Conservation (phyloP, 2,329 filamentous ascomycete species). For the Monosporascus cannonballus region DNA sequence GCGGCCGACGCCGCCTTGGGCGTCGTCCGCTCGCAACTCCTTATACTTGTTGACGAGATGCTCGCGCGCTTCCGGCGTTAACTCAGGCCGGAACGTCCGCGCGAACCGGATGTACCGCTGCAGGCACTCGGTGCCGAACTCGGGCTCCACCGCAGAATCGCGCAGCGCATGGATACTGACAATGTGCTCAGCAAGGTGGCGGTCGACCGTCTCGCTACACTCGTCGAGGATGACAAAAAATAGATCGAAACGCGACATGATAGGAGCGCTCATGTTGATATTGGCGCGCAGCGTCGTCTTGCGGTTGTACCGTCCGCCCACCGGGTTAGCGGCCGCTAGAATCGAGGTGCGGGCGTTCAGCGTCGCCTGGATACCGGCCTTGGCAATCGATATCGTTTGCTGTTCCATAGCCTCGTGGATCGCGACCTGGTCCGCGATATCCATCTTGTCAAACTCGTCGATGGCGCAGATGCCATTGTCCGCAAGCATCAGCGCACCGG, state of each 20-base stretch:
- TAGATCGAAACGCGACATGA: constrained; percentile 98
- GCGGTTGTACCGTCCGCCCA: constrained; percentile 93
- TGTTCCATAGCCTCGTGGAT: constrained; percentile 99
- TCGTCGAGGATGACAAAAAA: constrained; percentile 98
- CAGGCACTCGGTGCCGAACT: constrained; percentile 92
- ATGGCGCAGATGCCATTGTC: constrained; percentile 97
- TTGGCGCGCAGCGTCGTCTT: constrained; percentile 90
- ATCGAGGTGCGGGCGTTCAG: constrained; percentile 94
- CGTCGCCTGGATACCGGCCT: constrained; percentile 96
- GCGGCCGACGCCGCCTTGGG: constrained; percentile 85
- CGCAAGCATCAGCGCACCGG: constrained; percentile 93
- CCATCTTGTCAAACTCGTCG: constrained; percentile 99
- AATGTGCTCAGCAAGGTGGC: constrained; percentile 89
- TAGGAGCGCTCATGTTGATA: constrained; percentile 97
- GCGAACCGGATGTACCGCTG: constrained; percentile 98
- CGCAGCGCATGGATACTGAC: constrained; percentile 89
- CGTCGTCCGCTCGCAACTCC: constrained; percentile 86
- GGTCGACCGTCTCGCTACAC: constrained; percentile 86
- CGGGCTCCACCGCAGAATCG: constrained; percentile 84
- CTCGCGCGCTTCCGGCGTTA: constrained; percentile 79
- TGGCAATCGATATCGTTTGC: constrained; percentile 97
- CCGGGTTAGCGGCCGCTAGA: constrained; percentile 91
- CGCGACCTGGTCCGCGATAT: constrained; percentile 91
- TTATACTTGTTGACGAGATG: constrained; percentile 91
- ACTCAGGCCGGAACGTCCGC: constrained; percentile 86